A percentile compares a stretch with the other conserved stretches of the same genome.
These are phyloP conservation scores for Pseudogymnoascus sp. DNA, from an alignment of 2,329 filamentous ascomycete species.

Conservation along the genomic window DNA sequence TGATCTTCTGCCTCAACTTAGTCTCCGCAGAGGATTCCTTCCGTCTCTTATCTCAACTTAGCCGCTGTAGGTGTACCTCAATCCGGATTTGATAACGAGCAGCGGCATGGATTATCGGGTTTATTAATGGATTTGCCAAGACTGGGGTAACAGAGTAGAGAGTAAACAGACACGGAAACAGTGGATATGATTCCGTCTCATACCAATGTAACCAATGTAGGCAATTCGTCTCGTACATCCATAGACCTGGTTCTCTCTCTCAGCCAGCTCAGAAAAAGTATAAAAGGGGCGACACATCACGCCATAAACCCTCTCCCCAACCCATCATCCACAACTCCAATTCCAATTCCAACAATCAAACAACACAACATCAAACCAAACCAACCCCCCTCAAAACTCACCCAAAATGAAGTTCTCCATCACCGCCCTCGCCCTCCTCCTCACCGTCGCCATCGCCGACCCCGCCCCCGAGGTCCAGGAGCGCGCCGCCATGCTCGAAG, in stretches of 20 bases:
- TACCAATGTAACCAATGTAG: neutral
- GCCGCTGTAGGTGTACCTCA: neutral
- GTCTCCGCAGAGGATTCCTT: too few relatives aligned
- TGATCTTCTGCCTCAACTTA: neutral
- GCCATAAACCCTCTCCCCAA: neutral
- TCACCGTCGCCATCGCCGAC: constrained; percentile 15
- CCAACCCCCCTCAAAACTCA: neutral
- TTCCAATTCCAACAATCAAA: neutral
- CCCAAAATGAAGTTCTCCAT: neutral
- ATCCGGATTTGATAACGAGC: neutral
- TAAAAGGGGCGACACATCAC: neutral
- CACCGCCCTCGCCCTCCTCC: neutral
- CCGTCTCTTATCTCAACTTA: too few relatives aligned
- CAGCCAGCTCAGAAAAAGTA: neutral
- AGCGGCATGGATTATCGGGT: neutral
- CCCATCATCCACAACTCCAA: neutral
- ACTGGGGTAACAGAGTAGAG: neutral
- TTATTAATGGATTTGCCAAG: neutral
- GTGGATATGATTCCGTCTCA: neutral
- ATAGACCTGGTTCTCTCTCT: neutral
- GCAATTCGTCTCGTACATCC: neutral
- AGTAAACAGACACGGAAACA: neutral
- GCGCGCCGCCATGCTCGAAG: neutral
- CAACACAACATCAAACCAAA: neutral
- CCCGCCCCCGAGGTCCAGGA: constrained; percentile 13